Percentiles rank a stretch among this genome's conserved stretches.
phyloP scores from a whole-genome alignment of 306 rosid genomes.

The Corylus avellana region DNA sequence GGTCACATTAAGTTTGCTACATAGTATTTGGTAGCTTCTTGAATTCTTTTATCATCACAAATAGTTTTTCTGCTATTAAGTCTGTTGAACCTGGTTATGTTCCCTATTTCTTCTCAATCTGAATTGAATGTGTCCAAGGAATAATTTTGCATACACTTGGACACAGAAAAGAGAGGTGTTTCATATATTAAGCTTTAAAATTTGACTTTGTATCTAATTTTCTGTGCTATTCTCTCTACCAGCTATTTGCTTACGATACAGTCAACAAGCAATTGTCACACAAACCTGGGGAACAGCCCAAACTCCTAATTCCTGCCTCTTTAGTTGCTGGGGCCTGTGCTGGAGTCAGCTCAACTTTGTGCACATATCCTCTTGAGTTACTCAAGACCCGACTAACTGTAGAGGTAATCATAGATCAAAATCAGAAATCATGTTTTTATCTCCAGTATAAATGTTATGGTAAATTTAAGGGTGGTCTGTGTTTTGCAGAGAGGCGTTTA shows the following conservation, averaged over 20 bases:
- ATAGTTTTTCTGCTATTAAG: too few relatives aligned
- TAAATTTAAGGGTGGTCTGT: slow-evolving; percentile 19
- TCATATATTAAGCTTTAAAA: not conserved
- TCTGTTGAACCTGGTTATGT: not conserved
- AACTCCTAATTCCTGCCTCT: slow-evolving; percentile 79
- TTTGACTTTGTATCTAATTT: slow-evolving; percentile 29
- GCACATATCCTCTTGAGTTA: slow-evolving; percentile 91
- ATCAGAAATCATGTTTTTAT: slow-evolving; percentile 9
- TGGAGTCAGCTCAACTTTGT: slow-evolving; percentile 89
- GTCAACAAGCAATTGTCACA: slow-evolving; percentile 78
- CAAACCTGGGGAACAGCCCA: slow-evolving; percentile 74
- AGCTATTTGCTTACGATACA: slow-evolving; percentile 94
- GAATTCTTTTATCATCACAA: not conserved
- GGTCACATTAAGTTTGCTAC: not conserved
- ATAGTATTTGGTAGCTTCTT: too few relatives aligned
- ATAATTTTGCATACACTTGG: not conserved
- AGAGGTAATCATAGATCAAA: slow-evolving; percentile 52
- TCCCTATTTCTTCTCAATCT: not conserved
- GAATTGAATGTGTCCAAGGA: not conserved
- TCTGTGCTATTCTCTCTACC: slow-evolving; percentile 39
- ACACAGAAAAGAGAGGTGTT: not conserved
- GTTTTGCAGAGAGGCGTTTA: slow-evolving; percentile 80
- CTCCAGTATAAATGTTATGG: not conserved
- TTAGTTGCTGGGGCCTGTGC: slow-evolving; percentile 97
- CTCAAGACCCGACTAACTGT: slow-evolving; percentile 91